Conservation (phyloP, 768 basidiomycete genomes). For the Podaxis carcinomalis region DNA sequence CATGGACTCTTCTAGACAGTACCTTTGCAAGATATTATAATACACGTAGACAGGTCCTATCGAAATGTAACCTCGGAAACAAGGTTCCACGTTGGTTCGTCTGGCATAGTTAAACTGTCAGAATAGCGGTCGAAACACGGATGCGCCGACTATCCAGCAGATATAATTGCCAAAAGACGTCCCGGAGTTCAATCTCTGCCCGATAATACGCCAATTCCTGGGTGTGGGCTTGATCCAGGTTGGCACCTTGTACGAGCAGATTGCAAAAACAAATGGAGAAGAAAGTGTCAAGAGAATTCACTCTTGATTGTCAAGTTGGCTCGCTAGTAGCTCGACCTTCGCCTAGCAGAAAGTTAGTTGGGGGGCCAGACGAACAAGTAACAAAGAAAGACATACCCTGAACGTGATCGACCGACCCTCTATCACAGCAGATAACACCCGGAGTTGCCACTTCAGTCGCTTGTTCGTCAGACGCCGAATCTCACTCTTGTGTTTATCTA, state of each 20-base stretch:
- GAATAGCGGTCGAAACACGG: not conserved
- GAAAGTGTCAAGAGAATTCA: constrained; percentile 8
- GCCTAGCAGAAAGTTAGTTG: constrained; percentile 1
- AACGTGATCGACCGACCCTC: constrained; percentile 66
- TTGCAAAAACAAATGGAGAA: constrained; percentile 4
- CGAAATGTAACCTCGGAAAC: not conserved
- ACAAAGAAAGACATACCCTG: constrained; percentile 40
- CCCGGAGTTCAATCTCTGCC: constrained; percentile 48
- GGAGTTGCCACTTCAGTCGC: constrained; percentile 68
- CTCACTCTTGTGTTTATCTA: constrained; percentile 37
- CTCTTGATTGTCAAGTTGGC: constrained; percentile 14
- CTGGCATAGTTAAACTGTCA: not conserved
- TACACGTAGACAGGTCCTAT: not conserved
- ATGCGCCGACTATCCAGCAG: not conserved
- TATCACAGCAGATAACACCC: constrained; percentile 55
- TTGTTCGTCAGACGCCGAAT: constrained; percentile 48
- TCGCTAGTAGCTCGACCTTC: constrained; percentile 24
- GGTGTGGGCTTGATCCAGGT: constrained; percentile 53
- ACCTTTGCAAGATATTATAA: not conserved
- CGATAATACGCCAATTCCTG: constrained; percentile 71
- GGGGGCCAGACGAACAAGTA: not conserved
- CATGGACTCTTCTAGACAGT: not conserved
- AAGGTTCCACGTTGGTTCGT: not conserved
- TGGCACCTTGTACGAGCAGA: constrained; percentile 79
- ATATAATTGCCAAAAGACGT: not conserved